Conservation (phyloP, 2,329 filamentous ascomycete genomes). For the Epichloe gansuensis region DNA sequence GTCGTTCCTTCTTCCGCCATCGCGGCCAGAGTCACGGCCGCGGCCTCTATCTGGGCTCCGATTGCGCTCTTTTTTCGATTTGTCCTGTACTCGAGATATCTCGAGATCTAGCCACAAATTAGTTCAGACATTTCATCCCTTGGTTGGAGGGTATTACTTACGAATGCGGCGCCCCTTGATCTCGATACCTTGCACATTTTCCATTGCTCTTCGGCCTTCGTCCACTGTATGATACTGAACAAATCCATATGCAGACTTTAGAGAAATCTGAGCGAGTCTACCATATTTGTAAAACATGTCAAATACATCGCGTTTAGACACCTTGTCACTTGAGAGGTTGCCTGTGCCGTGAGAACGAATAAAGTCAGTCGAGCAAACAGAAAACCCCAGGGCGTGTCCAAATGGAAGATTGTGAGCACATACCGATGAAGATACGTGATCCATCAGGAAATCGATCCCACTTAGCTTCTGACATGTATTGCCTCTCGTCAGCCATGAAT, state of each 20-base stretch:
- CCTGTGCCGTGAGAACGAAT: conserved; percentile 35
- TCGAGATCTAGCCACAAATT: conserved; percentile 54
- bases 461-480: conserved; percentile 63
- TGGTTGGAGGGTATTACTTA: conserved; percentile 35
- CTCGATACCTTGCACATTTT: conserved; percentile 64
- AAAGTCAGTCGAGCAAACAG: conserved; percentile 6
- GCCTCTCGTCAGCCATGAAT: conserved; percentile 60
- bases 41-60: conserved; percentile 48
- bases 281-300: conserved; percentile 80
- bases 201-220: conserved; percentile 63
- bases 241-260: conserved; percentile 94
- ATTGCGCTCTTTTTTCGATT: conserved; percentile 46
- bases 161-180: conserved; percentile 87
- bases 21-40: conserved; percentile 32
- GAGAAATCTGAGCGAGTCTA: conserved; percentile 81
- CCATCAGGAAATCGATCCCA: conserved; percentile 72
- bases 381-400: background rate
- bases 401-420: conserved; percentile 15
- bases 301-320: conserved; percentile 88
- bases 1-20: conserved; percentile 29
- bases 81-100: conserved; percentile 77
- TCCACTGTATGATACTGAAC: conserved; percentile 76
- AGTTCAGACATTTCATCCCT: background rate
- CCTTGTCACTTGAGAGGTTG: conserved; percentile 84
- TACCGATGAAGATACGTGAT: conserved; percentile 72